A percentile compares a stretch with the other conserved stretches of the same genome.
phyloP scores from a whole-genome alignment of 768 basidiomycete species.

The Pisolithus tinctorius region DNA sequence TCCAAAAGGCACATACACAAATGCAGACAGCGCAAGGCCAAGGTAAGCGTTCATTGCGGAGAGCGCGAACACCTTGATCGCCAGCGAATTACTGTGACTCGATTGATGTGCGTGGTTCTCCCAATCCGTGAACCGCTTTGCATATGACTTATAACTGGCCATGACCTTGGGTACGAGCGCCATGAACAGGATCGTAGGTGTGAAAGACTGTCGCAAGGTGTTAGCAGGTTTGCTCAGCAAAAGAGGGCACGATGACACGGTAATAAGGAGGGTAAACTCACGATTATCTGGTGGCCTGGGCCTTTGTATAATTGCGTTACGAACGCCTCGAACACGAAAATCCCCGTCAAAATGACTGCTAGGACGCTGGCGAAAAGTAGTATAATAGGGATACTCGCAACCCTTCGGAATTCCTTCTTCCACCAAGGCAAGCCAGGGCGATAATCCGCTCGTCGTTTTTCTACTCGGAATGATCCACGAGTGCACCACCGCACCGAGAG shows the following conservation, averaged over 20 bases:
- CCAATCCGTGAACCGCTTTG: conserved; percentile 70
- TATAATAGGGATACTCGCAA: conserved; percentile 68
- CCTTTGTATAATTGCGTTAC: conserved; percentile 86
- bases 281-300: conserved; percentile 71
- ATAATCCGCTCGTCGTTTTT: conserved; percentile 61
- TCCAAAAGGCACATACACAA: conserved; percentile 93
- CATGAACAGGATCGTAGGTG: conserved; percentile 79
- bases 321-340: conserved; percentile 88
- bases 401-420: conserved; percentile 59
- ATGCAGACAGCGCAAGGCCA: conserved; percentile 87
- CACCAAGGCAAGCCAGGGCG: conserved; percentile 60
- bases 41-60: conserved; percentile 88
- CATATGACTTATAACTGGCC: conserved; percentile 61
- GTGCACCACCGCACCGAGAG: conserved; percentile 82
- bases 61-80: conserved; percentile 86
- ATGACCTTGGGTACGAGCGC: conserved; percentile 77
- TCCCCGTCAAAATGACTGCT: conserved; percentile 63
- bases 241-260: background rate
- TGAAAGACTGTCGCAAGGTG: conserved; percentile 47
- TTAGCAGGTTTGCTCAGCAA: background rate
- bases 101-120: conserved; percentile 88
- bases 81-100: conserved; percentile 70
- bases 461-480: conserved; percentile 68
- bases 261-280: conserved; percentile 32
- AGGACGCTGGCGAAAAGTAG: conserved; percentile 65